Base-by-base conservation (phyloP, 176 grass and related monocot species). In the Carex parvula region DNA sequence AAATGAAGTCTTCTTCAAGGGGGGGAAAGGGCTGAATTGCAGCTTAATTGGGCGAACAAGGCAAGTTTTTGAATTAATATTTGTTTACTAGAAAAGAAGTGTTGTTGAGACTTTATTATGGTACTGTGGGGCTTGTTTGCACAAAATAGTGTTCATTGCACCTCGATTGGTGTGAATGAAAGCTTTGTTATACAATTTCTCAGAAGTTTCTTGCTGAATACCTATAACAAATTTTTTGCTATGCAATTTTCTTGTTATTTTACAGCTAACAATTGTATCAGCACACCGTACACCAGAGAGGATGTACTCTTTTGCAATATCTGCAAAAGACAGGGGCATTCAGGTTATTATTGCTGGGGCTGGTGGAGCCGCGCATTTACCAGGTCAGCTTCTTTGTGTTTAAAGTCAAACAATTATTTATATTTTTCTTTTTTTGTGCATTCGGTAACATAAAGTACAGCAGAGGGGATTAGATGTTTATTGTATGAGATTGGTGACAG, bases 311-410 rank as follows among this genome's bases (percentile, higher is more conserved):
- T 99, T 85, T 89, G 89, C 93, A 7, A 70, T 52, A 1, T 95
- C 92, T 83, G 89, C 95, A 70, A 91, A 89, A 60, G 91, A 95
- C 78, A 91, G 93, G 48, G 96, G 96, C 3, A 26, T 95, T 48
- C 88, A 94, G 60, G 85, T 99, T 59, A 94, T 95, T 84, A 99
- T 99, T 90, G 90, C 96, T 70, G 93, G 96, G 1, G 96, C 93
- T 70, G 93, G 93, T 2, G 96, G 96, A 86, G 96, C 93, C n/a
- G 91, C 93, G 57, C 96, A 99, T 74, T 93, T 99, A 81, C 91
- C 96, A 92, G 96, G 96, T 85, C 75, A 85, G 87, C 80, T 69
- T 59, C 68, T 70, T 42, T 55, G 15, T 18, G 18, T 21, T 84
- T n/a, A 20, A 9, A 21, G 17, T 63, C 3, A 39, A 84, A 57